These are phyloP conservation scores for Cystofilobasidium capitatum DNA, from an alignment of 768 basidiomycete genomes.

Conservation along the genomic window DNA sequence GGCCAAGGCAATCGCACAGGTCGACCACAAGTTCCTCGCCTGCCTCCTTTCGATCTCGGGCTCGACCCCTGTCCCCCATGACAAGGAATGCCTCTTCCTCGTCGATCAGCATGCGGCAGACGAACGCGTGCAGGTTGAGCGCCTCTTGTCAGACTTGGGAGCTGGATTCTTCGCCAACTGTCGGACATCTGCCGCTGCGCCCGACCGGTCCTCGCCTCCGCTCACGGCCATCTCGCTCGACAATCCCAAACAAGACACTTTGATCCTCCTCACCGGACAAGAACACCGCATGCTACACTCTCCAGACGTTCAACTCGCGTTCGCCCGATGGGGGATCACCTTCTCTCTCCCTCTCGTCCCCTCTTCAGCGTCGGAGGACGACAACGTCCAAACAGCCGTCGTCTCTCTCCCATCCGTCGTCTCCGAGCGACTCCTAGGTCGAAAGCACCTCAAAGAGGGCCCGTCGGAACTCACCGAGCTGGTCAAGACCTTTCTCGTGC, in stretches of 20 bases:
- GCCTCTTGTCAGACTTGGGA: constrained; percentile 65
- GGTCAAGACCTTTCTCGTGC: constrained; percentile 60
- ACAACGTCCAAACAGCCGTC: constrained; percentile 54
- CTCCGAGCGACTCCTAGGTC: constrained; percentile 50
- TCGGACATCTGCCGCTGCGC: background rate
- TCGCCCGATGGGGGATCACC: constrained; percentile 21
- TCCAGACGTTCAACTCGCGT: background rate
- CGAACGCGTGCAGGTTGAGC: constrained; percentile 84
- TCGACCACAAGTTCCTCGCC: constrained; percentile 84
- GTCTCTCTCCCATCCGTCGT: constrained; percentile 59
- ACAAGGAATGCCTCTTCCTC: constrained; percentile 50
- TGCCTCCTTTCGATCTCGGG: constrained; percentile 44
- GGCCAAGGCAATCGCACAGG: constrained; percentile 64
- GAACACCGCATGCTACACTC: constrained; percentile 4
- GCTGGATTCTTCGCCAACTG: constrained; percentile 44
- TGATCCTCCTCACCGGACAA: constrained; percentile 13
- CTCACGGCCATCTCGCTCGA: background rate
- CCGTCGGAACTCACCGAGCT: constrained; percentile 61
- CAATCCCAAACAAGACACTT: background rate
- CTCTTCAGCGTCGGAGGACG: constrained; percentile 26
- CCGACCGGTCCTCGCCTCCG: background rate
- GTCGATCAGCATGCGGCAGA: constrained; percentile 99
- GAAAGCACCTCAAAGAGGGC: constrained; percentile 24
- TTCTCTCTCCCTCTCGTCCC: background rate
- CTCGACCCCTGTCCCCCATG: constrained; percentile 36